phyloP scores from a whole-genome alignment of 768 basidiomycete genomes.

The Mycena galopus region DNA sequence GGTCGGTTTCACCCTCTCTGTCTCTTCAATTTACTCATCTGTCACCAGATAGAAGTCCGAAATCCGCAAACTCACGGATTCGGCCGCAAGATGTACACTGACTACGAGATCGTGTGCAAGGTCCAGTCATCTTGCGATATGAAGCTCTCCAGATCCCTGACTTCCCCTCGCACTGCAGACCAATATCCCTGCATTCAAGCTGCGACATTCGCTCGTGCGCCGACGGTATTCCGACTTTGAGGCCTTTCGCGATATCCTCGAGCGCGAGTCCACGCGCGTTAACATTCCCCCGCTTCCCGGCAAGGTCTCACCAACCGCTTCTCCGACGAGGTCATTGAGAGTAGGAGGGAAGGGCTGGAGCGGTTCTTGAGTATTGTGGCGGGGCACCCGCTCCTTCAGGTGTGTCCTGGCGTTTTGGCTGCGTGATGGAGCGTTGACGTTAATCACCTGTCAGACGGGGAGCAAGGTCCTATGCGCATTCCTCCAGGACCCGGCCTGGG shows the following conservation, averaged over 20 bases:
- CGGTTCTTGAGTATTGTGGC: slow-evolving; percentile 96
- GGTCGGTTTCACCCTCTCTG: too few relatives aligned
- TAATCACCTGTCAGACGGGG: slow-evolving; percentile 73
- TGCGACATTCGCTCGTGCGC: slow-evolving; percentile 91
- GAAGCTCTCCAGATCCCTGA: neutral
- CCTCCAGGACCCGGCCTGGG: slow-evolving; percentile 95
- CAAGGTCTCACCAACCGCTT: slow-evolving; percentile 99
- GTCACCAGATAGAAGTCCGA: too few relatives aligned
- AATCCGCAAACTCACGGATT: too few relatives aligned
- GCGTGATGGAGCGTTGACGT: neutral
- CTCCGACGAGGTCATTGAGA: slow-evolving; percentile 97
- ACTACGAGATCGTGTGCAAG: slow-evolving; percentile 99
- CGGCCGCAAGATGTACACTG: slow-evolving; percentile 99
- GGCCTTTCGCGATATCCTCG: slow-evolving; percentile 97
- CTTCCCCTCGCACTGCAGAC: slow-evolving; percentile 66
- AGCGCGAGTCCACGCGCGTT: slow-evolving; percentile 96
- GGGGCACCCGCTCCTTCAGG: slow-evolving; percentile 96
- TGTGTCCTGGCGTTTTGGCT: slow-evolving; percentile 43
- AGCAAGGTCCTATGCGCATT: slow-evolving; percentile 97
- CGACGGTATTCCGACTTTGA: slow-evolving; percentile 95
- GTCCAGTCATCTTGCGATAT: slow-evolving; percentile 55
- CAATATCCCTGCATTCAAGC: slow-evolving; percentile 98
- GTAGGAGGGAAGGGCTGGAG: slow-evolving; percentile 91
- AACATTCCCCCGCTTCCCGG: slow-evolving; percentile 99
- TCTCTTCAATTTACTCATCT: too few relatives aligned